phyloP scores from a whole-genome alignment of 1,139 yeast genomes.

The Lodderomyces beijingensis region DNA sequence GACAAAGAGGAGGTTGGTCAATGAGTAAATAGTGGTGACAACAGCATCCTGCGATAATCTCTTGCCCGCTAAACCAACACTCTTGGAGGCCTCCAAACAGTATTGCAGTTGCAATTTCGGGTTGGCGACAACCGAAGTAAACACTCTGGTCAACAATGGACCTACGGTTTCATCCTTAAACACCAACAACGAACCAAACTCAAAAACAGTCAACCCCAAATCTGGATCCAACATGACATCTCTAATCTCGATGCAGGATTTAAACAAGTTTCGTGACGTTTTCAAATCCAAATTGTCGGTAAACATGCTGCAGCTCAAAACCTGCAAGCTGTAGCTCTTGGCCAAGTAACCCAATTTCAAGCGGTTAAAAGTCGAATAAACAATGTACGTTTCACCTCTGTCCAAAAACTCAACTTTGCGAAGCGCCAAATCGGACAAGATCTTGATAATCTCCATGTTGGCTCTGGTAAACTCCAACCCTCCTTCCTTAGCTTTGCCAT shows the following conservation, averaged over 20 bases:
- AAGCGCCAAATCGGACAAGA: slow-evolving; percentile 31
- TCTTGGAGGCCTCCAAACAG: slow-evolving; percentile 33
- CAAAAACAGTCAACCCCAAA: slow-evolving; percentile 47
- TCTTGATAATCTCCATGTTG: slow-evolving; percentile 27
- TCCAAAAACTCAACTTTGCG: slow-evolving; percentile 41
- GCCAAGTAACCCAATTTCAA: slow-evolving; percentile 40
- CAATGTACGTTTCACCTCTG: slow-evolving; percentile 42
- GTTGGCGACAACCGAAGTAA: slow-evolving; percentile 46
- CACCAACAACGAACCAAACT: slow-evolving; percentile 53
- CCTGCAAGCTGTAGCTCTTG: slow-evolving; percentile 36
- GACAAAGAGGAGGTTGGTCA: slow-evolving; percentile 68
- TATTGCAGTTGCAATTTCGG: slow-evolving; percentile 31
- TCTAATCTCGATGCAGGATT: slow-evolving; percentile 35
- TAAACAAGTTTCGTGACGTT: slow-evolving; percentile 31
- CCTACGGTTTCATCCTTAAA: slow-evolving; percentile 44
- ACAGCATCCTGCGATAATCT: slow-evolving; percentile 70
- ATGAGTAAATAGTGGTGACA: slow-evolving; percentile 81
- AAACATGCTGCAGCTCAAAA: slow-evolving; percentile 41
- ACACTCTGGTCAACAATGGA: slow-evolving; percentile 43
- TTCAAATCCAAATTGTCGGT: slow-evolving; percentile 35
- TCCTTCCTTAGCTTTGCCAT: slow-evolving; percentile 6
- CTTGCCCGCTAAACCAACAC: slow-evolving; percentile 44
- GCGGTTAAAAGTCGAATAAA: slow-evolving; percentile 37
- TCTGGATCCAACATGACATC: slow-evolving; percentile 42
- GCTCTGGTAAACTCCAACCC: slow-evolving; percentile 21